A percentile compares a stretch with the other conserved stretches of the same genome.
These are phyloP conservation scores for Didymella pinodella DNA, from an alignment of 2,329 filamentous ascomycete species.

Conservation along the genomic window DNA sequence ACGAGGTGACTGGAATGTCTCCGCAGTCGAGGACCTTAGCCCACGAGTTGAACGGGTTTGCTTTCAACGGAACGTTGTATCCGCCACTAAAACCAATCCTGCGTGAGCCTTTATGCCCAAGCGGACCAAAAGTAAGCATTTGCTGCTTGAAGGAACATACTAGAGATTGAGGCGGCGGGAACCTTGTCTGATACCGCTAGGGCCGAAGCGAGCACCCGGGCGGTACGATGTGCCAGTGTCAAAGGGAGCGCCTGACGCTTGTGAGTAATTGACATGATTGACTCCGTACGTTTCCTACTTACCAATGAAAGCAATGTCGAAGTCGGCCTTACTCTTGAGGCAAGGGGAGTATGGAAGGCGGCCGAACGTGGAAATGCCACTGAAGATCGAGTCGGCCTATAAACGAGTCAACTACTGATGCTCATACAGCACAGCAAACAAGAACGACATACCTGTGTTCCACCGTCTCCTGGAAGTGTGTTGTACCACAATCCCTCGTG, in stretches of 20 bases:
- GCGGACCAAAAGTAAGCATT: slow-evolving; percentile 50
- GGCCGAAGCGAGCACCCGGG: slow-evolving; percentile 83
- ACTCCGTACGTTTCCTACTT: neutral
- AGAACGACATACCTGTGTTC: slow-evolving; percentile 71
- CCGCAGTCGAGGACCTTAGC: slow-evolving; percentile 83
- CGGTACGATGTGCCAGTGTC: slow-evolving; percentile 87
- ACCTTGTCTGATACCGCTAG: slow-evolving; percentile 84
- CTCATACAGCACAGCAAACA: neutral
- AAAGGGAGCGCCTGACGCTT: slow-evolving; percentile 70
- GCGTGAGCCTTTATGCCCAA: slow-evolving; percentile 56
- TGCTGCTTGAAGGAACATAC: slow-evolving; percentile 62
- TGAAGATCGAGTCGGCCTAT: slow-evolving; percentile 87
- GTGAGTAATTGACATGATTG: slow-evolving; percentile 41
- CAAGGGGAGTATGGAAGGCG: slow-evolving; percentile 80
- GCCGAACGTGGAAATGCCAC: slow-evolving; percentile 85
- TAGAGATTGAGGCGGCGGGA: slow-evolving; percentile 86
- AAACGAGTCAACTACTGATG: slow-evolving; percentile 25
- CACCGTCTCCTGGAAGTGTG: slow-evolving; percentile 80
- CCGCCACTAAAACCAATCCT: slow-evolving; percentile 72
- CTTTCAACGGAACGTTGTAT: slow-evolving; percentile 82
- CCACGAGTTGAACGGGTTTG: slow-evolving; percentile 84
- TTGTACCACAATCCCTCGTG: slow-evolving; percentile 84
- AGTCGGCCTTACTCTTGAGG: slow-evolving; percentile 73
- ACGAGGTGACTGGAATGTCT: slow-evolving; percentile 86
- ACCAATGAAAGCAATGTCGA: slow-evolving; percentile 81